Evolutionary conservation across 768 basidiomycete species (phyloP).

Genomic region (Boletus rubropictus): DNA sequence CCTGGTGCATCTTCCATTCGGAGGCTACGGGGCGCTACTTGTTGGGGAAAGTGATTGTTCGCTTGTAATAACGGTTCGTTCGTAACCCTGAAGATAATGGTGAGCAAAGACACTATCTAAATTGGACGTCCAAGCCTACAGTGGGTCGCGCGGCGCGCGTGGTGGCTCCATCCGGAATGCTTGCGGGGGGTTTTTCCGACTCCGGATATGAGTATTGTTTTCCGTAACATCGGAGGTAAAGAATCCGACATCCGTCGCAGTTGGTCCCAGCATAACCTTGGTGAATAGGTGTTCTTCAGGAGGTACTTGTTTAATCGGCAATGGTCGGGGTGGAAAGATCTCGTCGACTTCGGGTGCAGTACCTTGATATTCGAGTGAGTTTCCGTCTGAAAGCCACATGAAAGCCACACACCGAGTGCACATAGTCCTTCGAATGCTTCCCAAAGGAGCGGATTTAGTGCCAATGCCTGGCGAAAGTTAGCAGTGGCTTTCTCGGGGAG

Average conservation of each 20-base stretch:
- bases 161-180: slow-evolving; percentile 55
- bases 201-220: slow-evolving; percentile 50
- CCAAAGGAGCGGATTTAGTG: slow-evolving; percentile 77
- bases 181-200: slow-evolving; percentile 48
- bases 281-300: slow-evolving; percentile 46
- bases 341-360: slow-evolving; percentile 66
- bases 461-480: slow-evolving; percentile 68
- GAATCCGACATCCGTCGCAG: slow-evolving; percentile 63
- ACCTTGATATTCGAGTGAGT: slow-evolving; percentile 39
- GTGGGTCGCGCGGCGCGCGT: slow-evolving; percentile 52
- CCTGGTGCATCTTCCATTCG: slow-evolving; percentile 38
- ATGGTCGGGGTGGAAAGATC: slow-evolving; percentile 59
- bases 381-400: slow-evolving; percentile 1
- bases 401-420: slow-evolving; percentile 50
- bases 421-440: slow-evolving; percentile 91
- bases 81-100: slow-evolving; percentile 38
- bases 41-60: slow-evolving; percentile 56
- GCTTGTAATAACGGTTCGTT: slow-evolving; percentile 50
- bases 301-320: slow-evolving; percentile 48
- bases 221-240: slow-evolving; percentile 68
- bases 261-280: slow-evolving; percentile 38
- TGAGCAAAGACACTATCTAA: slow-evolving; percentile 1
- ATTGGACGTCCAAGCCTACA: slow-evolving; percentile 38
- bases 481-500: slow-evolving; percentile 64
- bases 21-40: slow-evolving; percentile 35